phyloP scores from a whole-genome alignment of 2,329 filamentous ascomycete genomes.

The Alternaria longipes region DNA sequence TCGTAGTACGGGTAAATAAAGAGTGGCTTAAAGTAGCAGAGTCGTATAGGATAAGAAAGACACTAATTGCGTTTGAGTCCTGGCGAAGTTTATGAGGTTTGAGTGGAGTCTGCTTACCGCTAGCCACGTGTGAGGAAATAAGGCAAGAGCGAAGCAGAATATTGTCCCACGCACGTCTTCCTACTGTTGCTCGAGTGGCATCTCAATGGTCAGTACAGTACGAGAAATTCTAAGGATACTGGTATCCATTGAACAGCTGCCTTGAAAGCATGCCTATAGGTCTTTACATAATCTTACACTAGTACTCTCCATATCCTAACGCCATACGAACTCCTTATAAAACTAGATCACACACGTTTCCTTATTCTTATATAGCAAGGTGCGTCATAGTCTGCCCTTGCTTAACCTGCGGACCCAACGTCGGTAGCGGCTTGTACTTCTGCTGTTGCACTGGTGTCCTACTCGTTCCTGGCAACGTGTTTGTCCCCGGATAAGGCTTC shows the following conservation, averaged over 20 bases:
- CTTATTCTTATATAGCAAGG: slow-evolving; percentile 27
- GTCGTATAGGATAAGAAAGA: too few species aligned
- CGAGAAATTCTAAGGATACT: neutral
- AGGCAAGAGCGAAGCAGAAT: too few species aligned
- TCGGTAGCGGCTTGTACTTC: slow-evolving; percentile 38
- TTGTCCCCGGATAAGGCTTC: slow-evolving; percentile 44
- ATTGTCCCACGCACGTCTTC: too few species aligned
- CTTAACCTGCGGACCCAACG: slow-evolving; percentile 35
- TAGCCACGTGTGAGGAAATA: too few species aligned
- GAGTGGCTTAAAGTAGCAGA: too few species aligned
- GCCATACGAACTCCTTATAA: neutral
- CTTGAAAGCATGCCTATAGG: too few species aligned
- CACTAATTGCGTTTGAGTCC: too few species aligned
- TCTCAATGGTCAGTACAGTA: too few species aligned
- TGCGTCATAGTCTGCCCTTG: slow-evolving; percentile 43
- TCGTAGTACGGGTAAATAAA: too few species aligned
- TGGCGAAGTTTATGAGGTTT: too few species aligned
- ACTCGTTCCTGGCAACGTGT: slow-evolving; percentile 38
- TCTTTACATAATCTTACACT: neutral
- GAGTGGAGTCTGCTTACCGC: too few species aligned
- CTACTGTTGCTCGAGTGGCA: too few species aligned
- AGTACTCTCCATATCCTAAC: neutral
- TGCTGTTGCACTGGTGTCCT: slow-evolving; percentile 38
- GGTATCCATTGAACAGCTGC: neutral
- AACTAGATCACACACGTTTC: neutral